A percentile compares a stretch with the other conserved stretches of the same genome.
phyloP scores from a whole-genome alignment of 768 basidiomycete species.

The Hygrocybe punicea region DNA sequence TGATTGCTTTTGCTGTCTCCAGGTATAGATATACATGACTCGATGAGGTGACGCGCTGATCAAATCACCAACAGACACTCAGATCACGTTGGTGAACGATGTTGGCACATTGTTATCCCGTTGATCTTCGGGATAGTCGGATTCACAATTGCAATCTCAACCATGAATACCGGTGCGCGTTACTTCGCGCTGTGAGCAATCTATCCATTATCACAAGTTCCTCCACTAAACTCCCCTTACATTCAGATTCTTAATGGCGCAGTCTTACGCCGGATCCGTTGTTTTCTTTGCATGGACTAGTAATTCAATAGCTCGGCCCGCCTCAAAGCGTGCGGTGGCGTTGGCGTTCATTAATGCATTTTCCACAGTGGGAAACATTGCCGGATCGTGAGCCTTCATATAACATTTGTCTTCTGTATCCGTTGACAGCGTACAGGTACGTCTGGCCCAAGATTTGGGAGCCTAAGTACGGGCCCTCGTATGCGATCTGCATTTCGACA shows the following conservation, averaged over 20 bases:
- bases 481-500: neutral
- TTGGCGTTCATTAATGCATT: constrained; percentile 80
- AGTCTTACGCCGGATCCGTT: constrained; percentile 70
- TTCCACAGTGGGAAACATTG: constrained; percentile 78
- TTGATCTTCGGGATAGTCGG: constrained; percentile 61
- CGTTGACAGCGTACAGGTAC: constrained; percentile 3
- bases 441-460: constrained; percentile 12
- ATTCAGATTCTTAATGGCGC: constrained; percentile 70
- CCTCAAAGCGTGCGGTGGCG: constrained; percentile 83
- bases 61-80: constrained; percentile 50
- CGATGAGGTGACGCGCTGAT: neutral
- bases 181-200: constrained; percentile 60
- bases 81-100: constrained; percentile 67
- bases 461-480: constrained; percentile 5
- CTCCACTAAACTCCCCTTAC: neutral
- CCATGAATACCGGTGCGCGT: constrained; percentile 57
- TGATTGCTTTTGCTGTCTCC: constrained; percentile 52
- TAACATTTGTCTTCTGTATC: neutral
- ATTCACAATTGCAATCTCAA: constrained; percentile 62
- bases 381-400: constrained; percentile 62
- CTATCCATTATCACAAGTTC: neutral
- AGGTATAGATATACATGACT: constrained; percentile 32
- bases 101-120: constrained; percentile 57
- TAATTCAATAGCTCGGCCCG: constrained; percentile 52
- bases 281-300: constrained; percentile 56